These are phyloP conservation scores for Amanita subjunquillea DNA, from an alignment of 768 basidiomycete genomes.

Conservation along the genomic window DNA sequence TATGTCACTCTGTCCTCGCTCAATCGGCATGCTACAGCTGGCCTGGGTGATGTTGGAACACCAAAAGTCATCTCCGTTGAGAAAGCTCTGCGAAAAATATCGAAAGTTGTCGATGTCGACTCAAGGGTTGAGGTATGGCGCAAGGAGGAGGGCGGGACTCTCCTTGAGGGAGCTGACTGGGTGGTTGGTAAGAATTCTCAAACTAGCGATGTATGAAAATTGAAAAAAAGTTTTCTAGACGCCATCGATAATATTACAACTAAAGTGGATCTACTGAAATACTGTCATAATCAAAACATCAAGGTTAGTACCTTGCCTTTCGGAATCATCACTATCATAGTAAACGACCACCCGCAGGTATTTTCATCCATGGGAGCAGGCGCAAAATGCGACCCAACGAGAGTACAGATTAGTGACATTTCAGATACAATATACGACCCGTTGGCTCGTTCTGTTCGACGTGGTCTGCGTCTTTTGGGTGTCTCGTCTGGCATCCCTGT, in stretches of 20 bases:
- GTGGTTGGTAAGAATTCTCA: conserved; percentile 60
- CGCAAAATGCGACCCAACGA: conserved; percentile 89
- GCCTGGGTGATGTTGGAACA: conserved; percentile 82
- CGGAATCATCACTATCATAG: neutral
- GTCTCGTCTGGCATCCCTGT: conserved; percentile 67
- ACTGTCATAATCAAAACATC: conserved; percentile 72
- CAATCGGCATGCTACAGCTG: conserved; percentile 90
- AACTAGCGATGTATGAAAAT: neutral
- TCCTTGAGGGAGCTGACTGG: conserved; percentile 86
- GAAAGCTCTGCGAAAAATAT: conserved; percentile 55
- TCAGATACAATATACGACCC: conserved; percentile 91
- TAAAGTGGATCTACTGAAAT: conserved; percentile 87
- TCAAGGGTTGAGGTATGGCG: conserved; percentile 78
- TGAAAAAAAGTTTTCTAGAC: conserved; percentile 32
- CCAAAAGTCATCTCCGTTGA: conserved; percentile 82
- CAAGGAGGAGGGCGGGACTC: conserved; percentile 62
- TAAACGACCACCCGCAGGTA: conserved; percentile 42
- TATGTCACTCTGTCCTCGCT: conserved; percentile 91
- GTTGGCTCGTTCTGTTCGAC: conserved; percentile 82
- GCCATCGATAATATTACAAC: conserved; percentile 97
- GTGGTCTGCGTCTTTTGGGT: conserved; percentile 57
- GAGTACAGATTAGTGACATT: conserved; percentile 93
- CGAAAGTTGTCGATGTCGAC: conserved; percentile 85
- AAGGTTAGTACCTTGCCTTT: conserved; percentile 42
- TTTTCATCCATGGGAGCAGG: conserved; percentile 98